Base-by-base conservation (phyloP, 176 grass and related monocot species). In the Aegilops tauschii region DNA sequence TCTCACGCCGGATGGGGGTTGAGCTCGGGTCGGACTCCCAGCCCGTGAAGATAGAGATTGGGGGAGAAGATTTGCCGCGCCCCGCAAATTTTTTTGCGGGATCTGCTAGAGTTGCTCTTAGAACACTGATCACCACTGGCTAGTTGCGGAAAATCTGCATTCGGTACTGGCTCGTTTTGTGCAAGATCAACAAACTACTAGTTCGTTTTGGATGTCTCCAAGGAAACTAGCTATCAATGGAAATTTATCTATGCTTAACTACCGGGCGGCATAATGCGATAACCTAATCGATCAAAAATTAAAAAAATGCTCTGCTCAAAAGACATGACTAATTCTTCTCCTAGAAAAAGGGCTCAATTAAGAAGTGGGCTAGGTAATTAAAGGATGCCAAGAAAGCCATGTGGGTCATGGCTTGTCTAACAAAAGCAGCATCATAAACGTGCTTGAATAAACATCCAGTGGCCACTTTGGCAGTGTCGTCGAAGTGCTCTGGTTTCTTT, bases 381-480 rank as follows among this genome's bases (percentile, higher is more conserved):
- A 59, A 81, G 31, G 81, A 50, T 14, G 64, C 61, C 32, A 84
- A 39, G 80, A 87, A 90, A 87, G 69, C 17, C 50, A 69, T 32
- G 64, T 7, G 66, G 80, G 84, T 3, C 80, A 63, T 76, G 65
- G 8, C 12, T 17, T 86, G 75, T 63, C 75, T 14, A 2, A 62
- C 2, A 44, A 85, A 80, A 75, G 61, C 79, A 80, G 61, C 75
- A 86, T 23, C 80, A 65, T 63, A 84, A 89, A 87, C 83, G 87
- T 92, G 90, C 40, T 83, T 83, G n/a, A 89, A 89, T 52, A 31
- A 8, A 4, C 9, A 5, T 87, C 79, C 61, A 92, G 80, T 84
- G 84, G 83, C 87, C 87, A 89, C 90, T 63, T 80, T 6, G 73
- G 79, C 79, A 74, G 30, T 62, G 83, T 47, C 73, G n/a, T 64